These are phyloP conservation scores for Salvia sclarea DNA, from an alignment of 305 asterid genomes.

Conservation along the genomic window DNA sequence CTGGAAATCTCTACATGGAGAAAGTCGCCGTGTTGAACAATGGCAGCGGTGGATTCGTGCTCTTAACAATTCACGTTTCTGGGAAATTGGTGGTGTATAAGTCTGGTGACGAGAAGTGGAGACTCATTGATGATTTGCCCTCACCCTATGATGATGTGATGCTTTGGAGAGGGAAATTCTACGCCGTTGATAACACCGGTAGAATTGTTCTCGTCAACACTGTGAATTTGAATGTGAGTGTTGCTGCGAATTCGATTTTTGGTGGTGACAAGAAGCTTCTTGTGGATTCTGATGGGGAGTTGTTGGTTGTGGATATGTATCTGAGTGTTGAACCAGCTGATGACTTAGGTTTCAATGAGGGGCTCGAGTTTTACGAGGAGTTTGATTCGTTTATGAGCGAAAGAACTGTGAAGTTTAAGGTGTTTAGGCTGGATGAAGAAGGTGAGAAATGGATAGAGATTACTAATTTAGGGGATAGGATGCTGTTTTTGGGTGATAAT, in stretches of 20 bases:
- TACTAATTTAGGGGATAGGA: constrained; percentile 59
- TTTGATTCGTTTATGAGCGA: constrained; percentile 65
- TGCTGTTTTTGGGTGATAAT: constrained; percentile 81
- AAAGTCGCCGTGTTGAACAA: constrained; percentile 58
- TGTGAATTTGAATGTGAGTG: constrained; percentile 38
- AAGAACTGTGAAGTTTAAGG: constrained; percentile 76
- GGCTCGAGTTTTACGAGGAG: constrained; percentile 66
- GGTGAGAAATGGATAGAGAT: constrained; percentile 63
- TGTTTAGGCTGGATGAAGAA: constrained; percentile 58
- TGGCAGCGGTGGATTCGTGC: constrained; percentile 44
- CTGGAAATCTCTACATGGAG: constrained; percentile 79
- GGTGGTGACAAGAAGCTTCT: constrained; percentile 88
- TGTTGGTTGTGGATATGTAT: constrained; percentile 73
- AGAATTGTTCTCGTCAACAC: constrained; percentile 50
- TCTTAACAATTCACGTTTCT: constrained; percentile 70
- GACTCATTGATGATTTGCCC: constrained; percentile 53
- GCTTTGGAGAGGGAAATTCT: constrained; percentile 50
- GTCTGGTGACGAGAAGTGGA: constrained; percentile 77
- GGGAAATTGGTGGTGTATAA: constrained; percentile 71
- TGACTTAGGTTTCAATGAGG: constrained; percentile 62
- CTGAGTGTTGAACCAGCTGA: constrained; percentile 61
- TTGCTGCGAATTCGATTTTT: constrained; percentile 46
- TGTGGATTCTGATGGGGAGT: constrained; percentile 60
- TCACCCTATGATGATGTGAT: constrained; percentile 82
- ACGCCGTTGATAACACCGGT: constrained; percentile 71